phyloP scores from a whole-genome alignment of 805 yeast species.

The Zygotorulaspora sp. region DNA sequence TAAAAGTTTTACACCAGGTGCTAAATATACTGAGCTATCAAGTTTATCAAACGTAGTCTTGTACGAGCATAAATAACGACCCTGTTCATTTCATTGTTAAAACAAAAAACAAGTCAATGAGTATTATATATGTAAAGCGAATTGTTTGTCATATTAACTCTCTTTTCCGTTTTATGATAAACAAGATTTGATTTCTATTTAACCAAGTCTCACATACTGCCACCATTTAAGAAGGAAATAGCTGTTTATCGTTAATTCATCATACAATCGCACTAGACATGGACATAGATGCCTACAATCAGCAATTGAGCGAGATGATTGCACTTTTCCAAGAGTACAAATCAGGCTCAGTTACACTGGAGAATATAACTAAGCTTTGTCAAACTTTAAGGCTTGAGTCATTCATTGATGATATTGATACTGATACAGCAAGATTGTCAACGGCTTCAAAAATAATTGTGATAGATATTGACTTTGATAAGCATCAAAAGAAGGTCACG shows the following conservation, averaged over 20 bases:
- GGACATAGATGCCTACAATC: conserved; percentile 28
- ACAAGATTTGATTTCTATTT: no score
- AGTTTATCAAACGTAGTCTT: no score
- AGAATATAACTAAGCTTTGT: conserved; percentile 33
- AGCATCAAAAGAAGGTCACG: conserved; percentile 23
- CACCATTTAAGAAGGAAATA: neutral
- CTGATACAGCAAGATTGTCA: conserved; percentile 29
- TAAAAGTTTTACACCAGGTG: no score
- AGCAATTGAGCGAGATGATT: conserved; percentile 30
- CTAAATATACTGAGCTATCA: no score
- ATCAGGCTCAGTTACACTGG: conserved; percentile 32
- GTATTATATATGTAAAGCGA: no score
- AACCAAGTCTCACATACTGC: neutral
- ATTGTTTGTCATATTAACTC: no score
- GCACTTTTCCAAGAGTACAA: conserved; percentile 31
- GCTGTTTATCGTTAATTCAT: no score
- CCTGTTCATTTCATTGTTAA: no score
- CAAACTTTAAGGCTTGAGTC: conserved; percentile 35
- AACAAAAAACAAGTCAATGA: no score
- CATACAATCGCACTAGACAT: conserved; percentile 9
- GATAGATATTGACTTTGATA: conserved; percentile 35
- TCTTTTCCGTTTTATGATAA: no score
- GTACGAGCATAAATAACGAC: no score
- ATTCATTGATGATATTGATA: conserved; percentile 31
- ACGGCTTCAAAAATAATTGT: conserved; percentile 37